Base-by-base conservation (phyloP, 2,329 filamentous ascomycete species). In the Colletotrichum chlorophyti region DNA sequence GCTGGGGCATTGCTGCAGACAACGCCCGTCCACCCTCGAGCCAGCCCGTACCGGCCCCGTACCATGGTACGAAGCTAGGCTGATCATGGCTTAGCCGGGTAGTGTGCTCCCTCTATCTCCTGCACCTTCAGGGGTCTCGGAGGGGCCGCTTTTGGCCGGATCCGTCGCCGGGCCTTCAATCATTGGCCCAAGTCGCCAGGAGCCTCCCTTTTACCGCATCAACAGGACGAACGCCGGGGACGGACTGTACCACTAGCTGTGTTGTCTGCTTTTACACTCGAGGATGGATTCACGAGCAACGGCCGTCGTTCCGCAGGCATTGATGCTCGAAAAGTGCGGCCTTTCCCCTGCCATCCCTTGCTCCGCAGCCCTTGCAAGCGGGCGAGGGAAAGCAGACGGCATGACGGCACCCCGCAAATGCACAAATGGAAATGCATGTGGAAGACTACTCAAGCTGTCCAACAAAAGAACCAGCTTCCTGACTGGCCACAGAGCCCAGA, bases 51-150 rank as follows among this genome's bases (percentile, higher is more conserved):
- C 52, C 34, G 46, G 15, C 48, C 53, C 58, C 58, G 58, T 58
- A 59, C 45, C 48, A 49, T 50, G 49, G 50, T 49, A 37, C 54
- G 59, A 54, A 54, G 54, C 59, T 61, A 61, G 34, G 40, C 54
- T 59, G 21, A 43, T 19, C 34, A 26, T 6, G 43, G 47, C n/a
- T 43, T 60, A 57, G 52, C 17, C 21, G 35, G 27, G 32, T 52
- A 14, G 27, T 43, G 57, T 21, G 24, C 19, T 43, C 2, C 31
- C n/a, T 32, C 38, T 32, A 41, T 42, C 15, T 24, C 23, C 52
- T 60, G 57, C 51, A 60, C 43, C 37, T 47, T 34, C 51, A 59
- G 55, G 55, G 54, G 49, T 34, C 35, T 14, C n/a, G 23, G 35
- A 53, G 41, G 46, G 50, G 43, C 43, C 43, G 57, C 45, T 38